phyloP scores from a whole-genome alignment of 305 asterid species.

The Striga hermonthica region DNA sequence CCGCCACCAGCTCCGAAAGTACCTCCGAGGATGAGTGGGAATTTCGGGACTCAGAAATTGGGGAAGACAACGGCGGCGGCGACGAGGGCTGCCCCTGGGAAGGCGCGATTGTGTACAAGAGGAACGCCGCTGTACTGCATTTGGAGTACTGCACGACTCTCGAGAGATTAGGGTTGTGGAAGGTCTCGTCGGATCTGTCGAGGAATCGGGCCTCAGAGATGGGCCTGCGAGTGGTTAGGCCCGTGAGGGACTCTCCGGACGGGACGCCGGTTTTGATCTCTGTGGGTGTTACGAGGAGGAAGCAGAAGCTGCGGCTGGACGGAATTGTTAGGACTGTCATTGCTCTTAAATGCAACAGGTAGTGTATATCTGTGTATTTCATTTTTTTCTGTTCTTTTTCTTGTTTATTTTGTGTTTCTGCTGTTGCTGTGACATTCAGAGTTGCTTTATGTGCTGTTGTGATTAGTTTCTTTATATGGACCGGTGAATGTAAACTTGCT shows the following conservation, averaged over 20 bases:
- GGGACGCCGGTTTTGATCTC: constrained; percentile 88
- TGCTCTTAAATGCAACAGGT: constrained; percentile 77
- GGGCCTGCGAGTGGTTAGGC: constrained; percentile 68
- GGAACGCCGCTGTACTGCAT: constrained; percentile 62
- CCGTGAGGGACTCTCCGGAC: constrained; percentile 50
- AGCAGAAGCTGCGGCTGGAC: constrained; percentile 66
- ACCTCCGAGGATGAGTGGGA: constrained; percentile 31
- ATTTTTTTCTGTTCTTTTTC: neutral
- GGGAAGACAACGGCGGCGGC: constrained; percentile 39
- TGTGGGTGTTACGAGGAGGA: constrained; percentile 62
- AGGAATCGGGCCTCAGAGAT: constrained; percentile 56
- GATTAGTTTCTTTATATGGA: too few relatives aligned
- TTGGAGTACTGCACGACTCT: constrained; percentile 79
- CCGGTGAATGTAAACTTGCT: too few relatives aligned
- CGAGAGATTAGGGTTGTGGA: constrained; percentile 70
- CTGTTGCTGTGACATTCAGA: constrained; percentile 4
- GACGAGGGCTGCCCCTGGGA: constrained; percentile 73
- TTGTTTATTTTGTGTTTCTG: neutral
- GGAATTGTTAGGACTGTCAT: constrained; percentile 74
- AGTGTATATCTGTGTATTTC: neutral
- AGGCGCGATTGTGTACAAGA: constrained; percentile 58
- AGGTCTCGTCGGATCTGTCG: constrained; percentile 62
- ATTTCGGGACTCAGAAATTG: constrained; percentile 31
- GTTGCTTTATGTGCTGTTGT: constrained; percentile 3
- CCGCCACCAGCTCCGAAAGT: constrained; percentile 26